Conservation (phyloP, 208 protist species). For the Acanthamoeba royreba region DNA sequence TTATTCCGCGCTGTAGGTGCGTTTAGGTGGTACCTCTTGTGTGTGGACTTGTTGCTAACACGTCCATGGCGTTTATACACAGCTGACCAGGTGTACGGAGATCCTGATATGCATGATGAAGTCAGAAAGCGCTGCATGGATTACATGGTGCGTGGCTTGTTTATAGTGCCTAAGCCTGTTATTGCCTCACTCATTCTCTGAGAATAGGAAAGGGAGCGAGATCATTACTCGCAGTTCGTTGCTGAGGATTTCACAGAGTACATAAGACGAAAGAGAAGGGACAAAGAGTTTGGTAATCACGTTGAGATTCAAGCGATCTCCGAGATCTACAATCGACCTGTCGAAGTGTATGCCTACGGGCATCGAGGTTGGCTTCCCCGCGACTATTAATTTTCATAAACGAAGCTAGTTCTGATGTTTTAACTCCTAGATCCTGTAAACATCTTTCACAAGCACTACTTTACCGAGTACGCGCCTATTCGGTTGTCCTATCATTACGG, state of each 20-base stretch:
- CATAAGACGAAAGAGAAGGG: conserved; percentile 36
- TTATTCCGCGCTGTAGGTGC: conserved; percentile 67
- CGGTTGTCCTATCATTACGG: conserved; percentile 62
- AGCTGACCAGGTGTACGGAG: conserved; percentile 72
- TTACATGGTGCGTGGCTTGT: conserved; percentile 49
- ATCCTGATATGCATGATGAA: conserved; percentile 67
- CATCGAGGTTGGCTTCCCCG: too few relatives aligned
- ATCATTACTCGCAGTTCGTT: conserved; percentile 56
- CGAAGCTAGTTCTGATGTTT: background rate
- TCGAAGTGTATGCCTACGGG: conserved; percentile 63
- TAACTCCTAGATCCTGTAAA: conserved; percentile 60
- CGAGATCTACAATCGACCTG: conserved; percentile 69
- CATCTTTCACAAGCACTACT: conserved; percentile 60
- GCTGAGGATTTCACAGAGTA: conserved; percentile 46
- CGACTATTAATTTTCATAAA: too few relatives aligned
- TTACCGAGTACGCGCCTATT: conserved; percentile 51
- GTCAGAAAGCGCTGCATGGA: conserved; percentile 65
- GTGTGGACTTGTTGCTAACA: background rate
- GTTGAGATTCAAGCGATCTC: conserved; percentile 71
- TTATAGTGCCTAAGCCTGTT: background rate
- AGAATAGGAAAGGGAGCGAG: conserved; percentile 32
- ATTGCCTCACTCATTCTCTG: background rate
- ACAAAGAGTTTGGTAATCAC: conserved; percentile 66
- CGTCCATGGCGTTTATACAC: background rate
- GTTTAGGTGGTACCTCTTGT: background rate